phyloP scores from a whole-genome alignment of 768 basidiomycete species.

The Leccinum disarticulatum region DNA sequence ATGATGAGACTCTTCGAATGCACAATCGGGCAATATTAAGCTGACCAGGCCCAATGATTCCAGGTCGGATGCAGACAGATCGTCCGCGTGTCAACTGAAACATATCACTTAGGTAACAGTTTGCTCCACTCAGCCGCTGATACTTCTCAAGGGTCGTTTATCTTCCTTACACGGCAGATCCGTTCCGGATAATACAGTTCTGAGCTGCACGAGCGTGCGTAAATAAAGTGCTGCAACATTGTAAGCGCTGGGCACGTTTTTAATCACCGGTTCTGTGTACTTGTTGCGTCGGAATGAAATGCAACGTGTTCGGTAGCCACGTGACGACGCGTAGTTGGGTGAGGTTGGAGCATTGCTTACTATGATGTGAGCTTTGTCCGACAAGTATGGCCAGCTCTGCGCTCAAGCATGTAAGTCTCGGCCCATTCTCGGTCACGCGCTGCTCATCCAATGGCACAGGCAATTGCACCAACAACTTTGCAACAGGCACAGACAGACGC shows the following conservation, averaged over 20 bases:
- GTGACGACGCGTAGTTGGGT: constrained; percentile 13
- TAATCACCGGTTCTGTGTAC: neutral
- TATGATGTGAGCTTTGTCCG: neutral
- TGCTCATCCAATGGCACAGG: constrained; percentile 37
- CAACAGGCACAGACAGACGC: constrained; percentile 89
- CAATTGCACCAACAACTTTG: constrained; percentile 56
- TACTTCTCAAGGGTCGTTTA: neutral
- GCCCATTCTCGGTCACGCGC: neutral
- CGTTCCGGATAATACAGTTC: neutral
- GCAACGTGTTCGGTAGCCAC: constrained; percentile 6
- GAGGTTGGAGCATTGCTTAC: neutral
- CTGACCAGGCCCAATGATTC: neutral
- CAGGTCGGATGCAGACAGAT: neutral
- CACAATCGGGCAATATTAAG: neutral
- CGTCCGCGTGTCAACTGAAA: constrained; percentile 18
- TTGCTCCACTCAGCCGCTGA: constrained; percentile 23
- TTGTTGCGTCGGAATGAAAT: neutral
- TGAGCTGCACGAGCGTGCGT: neutral
- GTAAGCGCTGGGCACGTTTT: neutral
- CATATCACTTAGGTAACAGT: constrained; percentile 5
- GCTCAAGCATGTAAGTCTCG: constrained; percentile 42
- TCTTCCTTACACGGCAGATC: no score
- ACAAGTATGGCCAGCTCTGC: constrained; percentile 44
- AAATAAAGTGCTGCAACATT: neutral
- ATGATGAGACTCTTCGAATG: neutral